These are phyloP conservation scores for Cryphonectria radicalis DNA, from an alignment of 2,329 filamentous ascomycete species.

Conservation along the genomic window DNA sequence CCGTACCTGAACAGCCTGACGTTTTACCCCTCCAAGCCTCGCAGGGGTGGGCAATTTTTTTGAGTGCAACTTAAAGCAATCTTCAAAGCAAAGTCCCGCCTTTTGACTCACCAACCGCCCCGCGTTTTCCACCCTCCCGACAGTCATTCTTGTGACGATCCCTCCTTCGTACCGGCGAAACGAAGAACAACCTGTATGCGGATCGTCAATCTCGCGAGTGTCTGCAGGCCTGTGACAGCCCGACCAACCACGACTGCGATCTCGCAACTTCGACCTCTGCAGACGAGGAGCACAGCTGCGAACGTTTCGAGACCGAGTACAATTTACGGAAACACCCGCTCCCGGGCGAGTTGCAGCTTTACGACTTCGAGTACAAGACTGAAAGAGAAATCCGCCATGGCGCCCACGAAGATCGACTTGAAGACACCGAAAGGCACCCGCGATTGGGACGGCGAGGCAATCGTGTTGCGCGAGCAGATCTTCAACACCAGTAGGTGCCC, in stretches of 20 bases:
- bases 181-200: slow-evolving; percentile 24
- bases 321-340: background rate
- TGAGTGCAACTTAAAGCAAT: slow-evolving; percentile 2
- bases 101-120: slow-evolving; percentile 1
- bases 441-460: slow-evolving; percentile 35
- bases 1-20: slow-evolving; percentile 11
- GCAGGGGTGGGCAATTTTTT: slow-evolving; percentile 15
- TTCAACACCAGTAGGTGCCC: slow-evolving; percentile 31
- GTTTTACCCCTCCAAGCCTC: slow-evolving; percentile 13
- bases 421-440: slow-evolving; percentile 38
- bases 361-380: slow-evolving; percentile 9
- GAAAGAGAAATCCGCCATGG: slow-evolving; percentile 18
- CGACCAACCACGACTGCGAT: slow-evolving; percentile 17
- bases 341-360: background rate
- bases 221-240: slow-evolving; percentile 18
- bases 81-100: background rate
- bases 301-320: slow-evolving; percentile 1
- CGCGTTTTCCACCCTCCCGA: background rate
- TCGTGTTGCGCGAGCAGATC: slow-evolving; percentile 36
- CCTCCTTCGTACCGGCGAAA: background rate
- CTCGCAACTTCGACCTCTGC: slow-evolving; percentile 1
- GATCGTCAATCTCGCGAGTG: slow-evolving; percentile 17
- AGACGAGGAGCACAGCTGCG: background rate
- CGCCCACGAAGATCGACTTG: slow-evolving; percentile 29
- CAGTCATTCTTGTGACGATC: background rate